Evolutionary conservation across 2,329 filamentous ascomycete genomes (phyloP).

Genomic region (Drechslerella coelobrocha): DNA sequence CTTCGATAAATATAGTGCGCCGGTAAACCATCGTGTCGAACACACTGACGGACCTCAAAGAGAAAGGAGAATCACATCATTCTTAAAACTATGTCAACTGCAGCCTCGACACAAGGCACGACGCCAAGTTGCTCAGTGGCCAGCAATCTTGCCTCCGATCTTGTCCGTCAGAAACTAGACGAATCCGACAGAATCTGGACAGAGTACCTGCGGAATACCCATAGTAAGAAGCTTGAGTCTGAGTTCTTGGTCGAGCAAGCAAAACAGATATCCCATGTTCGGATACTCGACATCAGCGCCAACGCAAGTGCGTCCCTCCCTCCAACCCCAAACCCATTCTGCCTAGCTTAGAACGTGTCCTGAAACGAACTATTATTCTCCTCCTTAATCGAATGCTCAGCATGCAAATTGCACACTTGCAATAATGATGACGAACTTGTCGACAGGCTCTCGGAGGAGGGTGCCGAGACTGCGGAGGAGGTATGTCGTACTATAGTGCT

Average conservation of each 20-base stretch:
- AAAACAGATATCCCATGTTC: background rate
- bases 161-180: constrained; percentile 38
- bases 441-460: background rate
- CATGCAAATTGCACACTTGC: constrained; percentile 1
- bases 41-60: too few relatives aligned
- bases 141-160: background rate
- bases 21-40: too few relatives aligned
- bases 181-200: constrained; percentile 2
- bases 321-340: background rate
- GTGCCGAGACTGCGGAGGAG: background rate
- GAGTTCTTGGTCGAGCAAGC: constrained; percentile 1
- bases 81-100: background rate
- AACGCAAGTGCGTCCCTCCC: background rate
- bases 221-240: background rate
- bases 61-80: too few relatives aligned
- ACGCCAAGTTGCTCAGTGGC: background rate
- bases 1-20: too few relatives aligned
- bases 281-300: constrained; percentile 4
- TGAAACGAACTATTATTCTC: background rate
- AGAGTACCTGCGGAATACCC: background rate
- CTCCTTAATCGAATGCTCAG: background rate
- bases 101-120: background rate
- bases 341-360: background rate
- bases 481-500: background rate
- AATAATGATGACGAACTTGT: constrained; percentile 7